Base-by-base conservation (phyloP, 305 asterid species). In the Solanum chacoense region DNA sequence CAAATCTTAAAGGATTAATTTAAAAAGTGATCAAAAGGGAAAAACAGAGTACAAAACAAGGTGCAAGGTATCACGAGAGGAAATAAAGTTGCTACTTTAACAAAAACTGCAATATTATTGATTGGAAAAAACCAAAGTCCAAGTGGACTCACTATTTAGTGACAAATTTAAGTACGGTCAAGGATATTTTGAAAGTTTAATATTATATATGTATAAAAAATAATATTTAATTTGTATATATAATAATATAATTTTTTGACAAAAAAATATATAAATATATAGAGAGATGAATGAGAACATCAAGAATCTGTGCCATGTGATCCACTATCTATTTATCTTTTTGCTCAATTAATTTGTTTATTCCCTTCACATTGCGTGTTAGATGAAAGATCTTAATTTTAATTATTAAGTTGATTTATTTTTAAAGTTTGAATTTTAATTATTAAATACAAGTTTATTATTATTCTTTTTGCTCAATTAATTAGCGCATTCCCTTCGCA, bases 121-220 rank as follows among this genome's bases (percentile, higher is more conserved):
- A 83, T 83, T 45, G 86, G 72, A 83, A 83, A 83, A 50, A 29
- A 83, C 72, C 86, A 83, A 83, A 83, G 18, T 83, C 40, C 86
- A 83, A 29, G 72, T 80, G 65, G 86, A 42, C 29, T 81, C 71
- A 28, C 37, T 80, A 16, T 81, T 28, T 28, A 42, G 16, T 18
- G 85, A 80, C 38, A 42, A 40, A 80, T 40, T 16, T 4, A 37
- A 78, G 34, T 79, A 79, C 16, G 67, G 37, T 71, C 74, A 65
- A 65, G 31, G 7, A 65, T n/a, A 65, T 65, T n/a, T 65, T 65
- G 29, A 65, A 65, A 24, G 0, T n/a, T 65, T 24, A 65, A 8
- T 65, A n/a, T 59, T 1, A 0, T 20, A 59, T 59, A 3, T 59
- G 26, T 59, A 22, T 20, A 8, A 59, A 59, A 59, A 0, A 7